phyloP scores from a whole-genome alignment of 2,329 filamentous ascomycete genomes.

The Diaporthe longicolla region DNA sequence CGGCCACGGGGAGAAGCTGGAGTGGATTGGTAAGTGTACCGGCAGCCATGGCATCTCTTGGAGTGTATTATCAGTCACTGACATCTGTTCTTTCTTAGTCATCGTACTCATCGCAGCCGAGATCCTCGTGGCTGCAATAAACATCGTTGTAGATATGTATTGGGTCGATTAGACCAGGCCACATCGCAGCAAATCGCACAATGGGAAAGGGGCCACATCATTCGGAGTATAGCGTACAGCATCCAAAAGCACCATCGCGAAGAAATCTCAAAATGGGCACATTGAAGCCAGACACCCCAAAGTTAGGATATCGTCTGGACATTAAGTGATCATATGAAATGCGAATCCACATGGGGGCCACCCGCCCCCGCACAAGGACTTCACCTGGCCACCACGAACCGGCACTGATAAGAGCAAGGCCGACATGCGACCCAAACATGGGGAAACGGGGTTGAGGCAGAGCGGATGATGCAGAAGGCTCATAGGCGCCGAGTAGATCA shows the following conservation, averaged over 20 bases:
- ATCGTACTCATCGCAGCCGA: conserved; percentile 97
- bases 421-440: neutral
- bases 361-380: neutral
- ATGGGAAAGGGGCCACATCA: neutral
- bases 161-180: conserved; percentile 54
- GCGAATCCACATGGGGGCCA: neutral
- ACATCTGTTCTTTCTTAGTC: conserved; percentile 64
- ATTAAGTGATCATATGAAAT: neutral
- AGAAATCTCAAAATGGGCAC: neutral
- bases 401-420: too few species aligned
- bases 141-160: conserved; percentile 95
- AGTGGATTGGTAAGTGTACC: conserved; percentile 83
- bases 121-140: conserved; percentile 91
- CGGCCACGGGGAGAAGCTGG: conserved; percentile 89
- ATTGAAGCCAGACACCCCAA: neutral
- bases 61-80: conserved; percentile 14
- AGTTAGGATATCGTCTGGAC: neutral
- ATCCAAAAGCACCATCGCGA: neutral
- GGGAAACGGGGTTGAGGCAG: neutral
- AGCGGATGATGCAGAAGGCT: neutral
- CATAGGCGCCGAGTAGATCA: neutral
- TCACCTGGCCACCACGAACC: neutral
- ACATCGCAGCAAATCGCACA: neutral
- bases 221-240: neutral
- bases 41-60: neutral